Conservation (phyloP, 257 asterid species). For the Penstemon eatonii region DNA sequence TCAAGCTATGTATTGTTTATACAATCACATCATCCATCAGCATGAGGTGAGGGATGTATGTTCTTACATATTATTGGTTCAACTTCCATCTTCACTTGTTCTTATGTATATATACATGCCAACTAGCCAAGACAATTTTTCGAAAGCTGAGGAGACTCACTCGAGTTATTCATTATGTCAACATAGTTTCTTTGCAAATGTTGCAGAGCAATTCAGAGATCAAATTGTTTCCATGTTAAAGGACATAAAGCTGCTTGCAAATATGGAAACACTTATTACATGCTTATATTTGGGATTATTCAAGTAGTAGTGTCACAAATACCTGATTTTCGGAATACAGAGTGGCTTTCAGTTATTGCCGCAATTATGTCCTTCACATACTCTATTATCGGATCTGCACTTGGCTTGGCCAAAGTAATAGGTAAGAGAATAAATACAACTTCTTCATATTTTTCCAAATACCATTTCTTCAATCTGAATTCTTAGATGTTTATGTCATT, state of each 20-base stretch:
- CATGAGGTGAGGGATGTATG: slow-evolving; percentile 35
- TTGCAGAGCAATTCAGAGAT: slow-evolving; percentile 71
- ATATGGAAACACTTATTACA: slow-evolving; percentile 42
- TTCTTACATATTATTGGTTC: too few relatives aligned
- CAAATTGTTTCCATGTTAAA: slow-evolving; percentile 69
- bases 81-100: too few relatives aligned
- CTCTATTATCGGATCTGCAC: slow-evolving; percentile 60
- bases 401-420: slow-evolving; percentile 72
- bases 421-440: slow-evolving; percentile 32
- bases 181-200: too few relatives aligned
- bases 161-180: too few relatives aligned
- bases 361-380: slow-evolving; percentile 76
- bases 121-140: too few relatives aligned
- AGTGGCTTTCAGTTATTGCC: slow-evolving; percentile 68
- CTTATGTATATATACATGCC: too few relatives aligned
- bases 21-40: slow-evolving; percentile 41
- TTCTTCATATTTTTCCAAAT: too few relatives aligned
- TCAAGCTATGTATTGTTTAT: slow-evolving; percentile 45
- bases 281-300: slow-evolving; percentile 55
- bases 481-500: too few relatives aligned
- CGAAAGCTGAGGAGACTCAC: too few relatives aligned
- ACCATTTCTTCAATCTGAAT: too few relatives aligned
- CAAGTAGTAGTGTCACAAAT: slow-evolving; percentile 66
- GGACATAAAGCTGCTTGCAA: slow-evolving; percentile 57
- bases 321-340: slow-evolving; percentile 64